Evolutionary conservation across 208 protist species (phyloP), one percentile per base, ranked within the genome.

Genomic region (Sergeia podlipaevii): DNA sequence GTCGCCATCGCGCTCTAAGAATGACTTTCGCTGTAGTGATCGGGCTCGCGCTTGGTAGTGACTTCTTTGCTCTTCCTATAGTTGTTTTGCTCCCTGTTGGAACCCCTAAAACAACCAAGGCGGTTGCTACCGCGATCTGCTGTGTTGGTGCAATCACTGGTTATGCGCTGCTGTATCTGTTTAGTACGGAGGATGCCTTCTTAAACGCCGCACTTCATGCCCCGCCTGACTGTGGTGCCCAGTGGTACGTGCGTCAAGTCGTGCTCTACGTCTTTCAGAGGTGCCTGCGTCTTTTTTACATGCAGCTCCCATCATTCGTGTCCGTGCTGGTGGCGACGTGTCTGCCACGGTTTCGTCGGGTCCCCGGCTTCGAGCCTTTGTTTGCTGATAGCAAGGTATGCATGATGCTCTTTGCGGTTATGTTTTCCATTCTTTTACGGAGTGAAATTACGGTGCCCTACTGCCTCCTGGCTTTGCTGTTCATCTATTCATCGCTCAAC

Each of bases 221-320:
- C 0, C 85, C 85, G 11, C 80, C 78, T 8, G 82, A 89, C 47
- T 77, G 78, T 37, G 73, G 77, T 15, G 64, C 77, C 20, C 70
- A 80, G 65, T 90, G 85, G 81, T 89, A 89, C 50, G 79, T 89
- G 60, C 75, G 79, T 4, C 79, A 90, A 61, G 63, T 87, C 27
- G 65, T 81, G 15, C 64, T 88, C 7, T 59, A 74, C 1, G 61
- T 60, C 32, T 89, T 90, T 58, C 52, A 54, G 24, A 62, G 73
- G 20, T 78, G 62, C 28, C 52, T 88, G 26, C 73, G 77, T 33
- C 49, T 79, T 20, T 47, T 85, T 51, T 68, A 67, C 53, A 18
- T 80, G 65, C 70, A 86, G 50, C 38, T 93, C 15, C 76, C 85
- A 45, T 39, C 77, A 10, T n/a, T 80, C 24, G 20, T 87, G 28